Base-by-base conservation (phyloP, 176 grass and related monocot genomes). In the Pharus latifolius region DNA sequence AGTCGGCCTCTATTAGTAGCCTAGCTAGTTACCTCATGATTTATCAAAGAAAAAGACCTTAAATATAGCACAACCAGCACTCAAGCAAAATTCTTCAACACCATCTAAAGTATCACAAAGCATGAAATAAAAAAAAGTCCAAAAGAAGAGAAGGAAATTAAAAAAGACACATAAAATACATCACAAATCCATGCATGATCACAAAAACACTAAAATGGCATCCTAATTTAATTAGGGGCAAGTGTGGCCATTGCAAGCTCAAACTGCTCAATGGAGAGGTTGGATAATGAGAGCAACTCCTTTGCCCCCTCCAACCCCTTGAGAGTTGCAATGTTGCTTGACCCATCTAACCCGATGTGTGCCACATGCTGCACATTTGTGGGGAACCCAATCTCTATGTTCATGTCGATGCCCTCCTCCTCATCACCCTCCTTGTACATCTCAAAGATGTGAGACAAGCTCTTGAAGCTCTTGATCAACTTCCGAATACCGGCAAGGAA, bases 401-500 rank as follows among this genome's bases (percentile, higher is more conserved):
- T 60, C 4, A 13, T 26, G 54, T 33, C 56, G 46, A 82, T 73
- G 56, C 61, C 77, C 8, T 42, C 73, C 0, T 79, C 68, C 0
- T 82, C 86, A 0, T 80, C 69, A 0, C 72, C 74, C 0, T 84
- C 80, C 49, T 74, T 74, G 58, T 84, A 77, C 45, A 78, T 52
- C 41, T 82, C 82, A 1, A 91, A 91, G 44, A 91, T 63, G 48
- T 86, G 67, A 60, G 88, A 81, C 19, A 96, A 69, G 82, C 50
- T 86, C 65, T 83, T 96, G 74, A 89, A 86, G 56, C 90, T 82
- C 79, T 81, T 94, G 57, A 96, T 83, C 32, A 91, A 75, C 65
- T 82, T 96, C 56, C 78, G 78, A 37, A 96, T 83, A 63, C 85
- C 84, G 1, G 82, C 58, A 6, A 92, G 70, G 22, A 88, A 59